Evolutionary conservation across 768 basidiomycete species (phyloP), one percentile per base, ranked within the genome.

Genomic region (Tephrocybe sp.): DNA sequence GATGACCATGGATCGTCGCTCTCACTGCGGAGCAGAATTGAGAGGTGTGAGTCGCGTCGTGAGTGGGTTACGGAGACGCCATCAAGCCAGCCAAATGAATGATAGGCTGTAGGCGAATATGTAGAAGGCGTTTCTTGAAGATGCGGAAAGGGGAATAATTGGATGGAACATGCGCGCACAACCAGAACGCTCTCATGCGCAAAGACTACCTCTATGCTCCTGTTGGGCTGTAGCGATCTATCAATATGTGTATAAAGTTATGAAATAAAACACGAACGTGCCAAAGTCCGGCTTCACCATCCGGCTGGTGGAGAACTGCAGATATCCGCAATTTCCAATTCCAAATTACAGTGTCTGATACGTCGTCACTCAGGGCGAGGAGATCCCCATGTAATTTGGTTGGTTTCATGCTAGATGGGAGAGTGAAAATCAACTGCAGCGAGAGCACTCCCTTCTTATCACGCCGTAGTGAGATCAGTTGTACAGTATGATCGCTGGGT

Each of bases 71-170:
- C 72, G 2, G 75, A 75, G 33, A 83, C 71, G 7, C 80, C 79
- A 47, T 87, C 85, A 12, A 85, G 76, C 85, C 85, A 87, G 13
- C 85, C 85, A 56, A 85, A 85, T 2, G 80, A 78, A 55, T 80
- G 75, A 2, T 57, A 60, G 1, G 73, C 75, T 34, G 73, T 60
- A 0, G 77, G 69, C 1, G 59, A 46, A 48, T 78, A 73, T 0
- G 68, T 49, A 3, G 51, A 47, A 3, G 62, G 58, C 0, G 34
- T 52, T 7, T 43, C 38, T 7, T 52, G 54, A 23, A 84, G 70
- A 2, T 49, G 55, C 0, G 84, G 83, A 12, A 70, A 64, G 1
- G 72, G 69, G 51, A 85, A 87, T 7, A 84, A 68, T 50, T 79
- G 72, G 4, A 86, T 65, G 0, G 82, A 82, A 10, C 76, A 78